Percentiles rank a stretch among this genome's conserved stretches.
phyloP scores from a whole-genome alignment of 169 alveolate species.

The Plasmodium coatneyi region DNA sequence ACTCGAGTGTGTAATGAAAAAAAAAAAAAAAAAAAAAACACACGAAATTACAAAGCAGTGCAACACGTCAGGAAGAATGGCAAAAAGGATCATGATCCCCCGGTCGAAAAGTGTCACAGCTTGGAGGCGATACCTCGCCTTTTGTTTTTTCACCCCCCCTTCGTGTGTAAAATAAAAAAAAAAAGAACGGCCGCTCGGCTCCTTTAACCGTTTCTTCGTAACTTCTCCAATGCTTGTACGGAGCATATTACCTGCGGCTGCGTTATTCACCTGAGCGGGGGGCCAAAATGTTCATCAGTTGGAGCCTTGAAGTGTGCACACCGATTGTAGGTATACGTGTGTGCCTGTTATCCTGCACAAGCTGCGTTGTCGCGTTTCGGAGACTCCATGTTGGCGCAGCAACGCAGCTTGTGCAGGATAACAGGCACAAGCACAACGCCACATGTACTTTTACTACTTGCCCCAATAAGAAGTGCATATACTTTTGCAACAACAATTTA shows the following conservation, averaged over 20 bases:
- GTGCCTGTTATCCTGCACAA: background rate
- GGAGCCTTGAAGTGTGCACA: background rate
- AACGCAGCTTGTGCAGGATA: too few species aligned
- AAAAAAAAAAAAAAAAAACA: background rate
- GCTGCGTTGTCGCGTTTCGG: background rate
- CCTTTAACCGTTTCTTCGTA: background rate
- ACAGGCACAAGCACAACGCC: background rate
- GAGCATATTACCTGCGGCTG: background rate
- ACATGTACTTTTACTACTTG: background rate
- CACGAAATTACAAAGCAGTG: background rate
- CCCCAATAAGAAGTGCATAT: background rate
- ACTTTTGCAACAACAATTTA: background rate
- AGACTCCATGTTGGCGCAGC: background rate
- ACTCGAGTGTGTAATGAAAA: background rate
- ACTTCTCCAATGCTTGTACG: background rate
- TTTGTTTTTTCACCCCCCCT: background rate
- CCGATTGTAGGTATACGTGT: background rate
- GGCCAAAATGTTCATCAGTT: background rate
- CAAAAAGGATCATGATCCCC: background rate
- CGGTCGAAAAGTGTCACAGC: background rate
- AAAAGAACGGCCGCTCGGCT: background rate
- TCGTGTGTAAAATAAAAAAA: background rate
- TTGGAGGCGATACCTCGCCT: background rate
- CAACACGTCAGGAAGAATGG: background rate
- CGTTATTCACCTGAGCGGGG: background rate